Conservation (phyloP, 345 rosid species). For the Gossypium ekmanianum region DNA sequence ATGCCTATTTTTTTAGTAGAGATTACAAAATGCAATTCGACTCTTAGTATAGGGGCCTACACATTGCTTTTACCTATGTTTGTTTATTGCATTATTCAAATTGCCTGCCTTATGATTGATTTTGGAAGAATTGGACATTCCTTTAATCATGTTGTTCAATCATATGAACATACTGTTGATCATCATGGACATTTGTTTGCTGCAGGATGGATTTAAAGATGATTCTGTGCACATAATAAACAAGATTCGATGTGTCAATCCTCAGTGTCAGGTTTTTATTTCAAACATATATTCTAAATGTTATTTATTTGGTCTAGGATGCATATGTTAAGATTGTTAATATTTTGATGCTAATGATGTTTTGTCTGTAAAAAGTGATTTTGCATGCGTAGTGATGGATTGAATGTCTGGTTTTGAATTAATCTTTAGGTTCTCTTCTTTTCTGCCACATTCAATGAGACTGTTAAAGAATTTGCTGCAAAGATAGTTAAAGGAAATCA, state of each 20-base stretch:
- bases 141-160: background rate
- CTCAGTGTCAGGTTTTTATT: slow-evolving; percentile 65
- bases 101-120: background rate
- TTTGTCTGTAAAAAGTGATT: no score
- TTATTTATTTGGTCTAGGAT: slow-evolving; percentile 7
- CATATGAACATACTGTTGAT: background rate
- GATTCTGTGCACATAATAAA: slow-evolving; percentile 82
- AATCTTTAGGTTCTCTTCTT: slow-evolving; percentile 49
- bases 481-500: slow-evolving; percentile 47
- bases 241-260: slow-evolving; percentile 50
- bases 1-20: no score
- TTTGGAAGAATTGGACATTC: background rate
- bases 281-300: background rate
- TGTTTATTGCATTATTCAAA: no score
- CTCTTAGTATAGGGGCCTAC: no score
- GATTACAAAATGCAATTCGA: no score
- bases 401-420: background rate
- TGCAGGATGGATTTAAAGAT: slow-evolving; percentile 88
- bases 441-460: slow-evolving; percentile 85
- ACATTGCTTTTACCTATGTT: no score
- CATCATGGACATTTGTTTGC: slow-evolving; percentile 12
- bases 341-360: background rate
- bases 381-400: background rate
- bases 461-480: slow-evolving; percentile 69
- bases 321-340: background rate